Conservation (phyloP, 257 asterid genomes). For the Solanum pennellii region DNA sequence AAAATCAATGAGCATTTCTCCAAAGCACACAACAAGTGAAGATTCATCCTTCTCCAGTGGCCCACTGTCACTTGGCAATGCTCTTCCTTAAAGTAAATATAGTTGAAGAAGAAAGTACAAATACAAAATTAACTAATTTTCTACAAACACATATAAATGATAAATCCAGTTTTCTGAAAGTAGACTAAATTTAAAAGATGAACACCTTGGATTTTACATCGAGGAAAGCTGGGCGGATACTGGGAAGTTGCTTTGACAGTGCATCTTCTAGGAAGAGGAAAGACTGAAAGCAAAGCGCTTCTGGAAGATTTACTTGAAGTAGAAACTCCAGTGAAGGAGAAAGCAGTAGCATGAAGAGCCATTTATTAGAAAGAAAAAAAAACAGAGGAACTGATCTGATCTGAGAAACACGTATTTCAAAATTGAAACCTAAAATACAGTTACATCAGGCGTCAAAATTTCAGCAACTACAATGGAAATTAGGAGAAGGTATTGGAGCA, state of each 20-base stretch:
- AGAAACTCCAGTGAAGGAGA: conserved; percentile 39
- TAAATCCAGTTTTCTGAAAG: background rate
- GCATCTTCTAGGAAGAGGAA: conserved; percentile 23
- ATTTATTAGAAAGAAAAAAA: background rate
- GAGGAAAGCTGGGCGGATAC: conserved; percentile 17
- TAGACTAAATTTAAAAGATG: background rate
- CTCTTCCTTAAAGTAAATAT: conserved; percentile 29
- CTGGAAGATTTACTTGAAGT: conserved; percentile 26
- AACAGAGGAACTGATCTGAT: background rate
- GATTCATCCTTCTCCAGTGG: conserved; percentile 41
- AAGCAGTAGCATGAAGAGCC: conserved; percentile 42
- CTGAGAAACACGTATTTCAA: background rate
- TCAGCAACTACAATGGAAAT: background rate
- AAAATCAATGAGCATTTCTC: conserved; percentile 97
- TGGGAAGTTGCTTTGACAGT: conserved; percentile 26
- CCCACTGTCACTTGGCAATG: conserved; percentile 41
- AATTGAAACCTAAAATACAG: conserved; percentile 2
- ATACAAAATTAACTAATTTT: background rate
- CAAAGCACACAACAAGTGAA: conserved; percentile 84
- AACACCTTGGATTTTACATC: conserved; percentile 45
- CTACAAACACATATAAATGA: background rate
- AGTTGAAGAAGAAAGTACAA: background rate
- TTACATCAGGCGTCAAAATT: background rate
- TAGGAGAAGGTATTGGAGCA: background rate
- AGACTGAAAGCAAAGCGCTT: conserved; percentile 8